Conservation (phyloP, 2,329 filamentous ascomycete species). For the Teratosphaeria viscida region DNA sequence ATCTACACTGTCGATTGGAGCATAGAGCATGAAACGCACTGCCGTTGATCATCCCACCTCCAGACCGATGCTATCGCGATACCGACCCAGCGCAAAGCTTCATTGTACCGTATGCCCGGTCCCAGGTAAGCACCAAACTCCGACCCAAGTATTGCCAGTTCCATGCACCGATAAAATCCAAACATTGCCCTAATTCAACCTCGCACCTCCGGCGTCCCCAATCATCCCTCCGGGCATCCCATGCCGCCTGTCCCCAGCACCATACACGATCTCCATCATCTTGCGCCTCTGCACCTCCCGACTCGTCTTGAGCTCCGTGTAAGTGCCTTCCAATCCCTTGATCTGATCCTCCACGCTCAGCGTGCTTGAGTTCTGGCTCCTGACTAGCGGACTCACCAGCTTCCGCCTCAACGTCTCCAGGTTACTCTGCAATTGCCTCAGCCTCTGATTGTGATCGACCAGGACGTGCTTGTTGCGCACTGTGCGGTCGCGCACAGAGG, state of each 20-base stretch:
- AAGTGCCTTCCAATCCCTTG: slow-evolving; percentile 66
- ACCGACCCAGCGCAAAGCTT: background rate
- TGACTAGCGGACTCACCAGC: slow-evolving; percentile 72
- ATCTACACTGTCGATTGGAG: background rate
- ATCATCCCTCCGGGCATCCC: slow-evolving; percentile 2
- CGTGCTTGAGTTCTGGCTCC: slow-evolving; percentile 56
- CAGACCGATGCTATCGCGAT: background rate
- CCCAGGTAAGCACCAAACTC: background rate
- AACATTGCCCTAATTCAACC: background rate
- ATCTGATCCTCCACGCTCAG: slow-evolving; percentile 79
- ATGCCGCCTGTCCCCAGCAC: slow-evolving; percentile 16
- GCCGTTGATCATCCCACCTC: background rate
- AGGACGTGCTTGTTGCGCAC: slow-evolving; percentile 79
- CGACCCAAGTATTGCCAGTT: background rate
- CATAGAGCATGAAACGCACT: background rate
- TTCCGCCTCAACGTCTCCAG: slow-evolving; percentile 76
- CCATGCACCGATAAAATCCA: background rate
- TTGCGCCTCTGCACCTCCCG: slow-evolving; percentile 54
- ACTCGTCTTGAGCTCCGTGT: slow-evolving; percentile 64
- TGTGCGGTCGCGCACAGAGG: slow-evolving; percentile 69
- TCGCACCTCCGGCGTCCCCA: background rate
- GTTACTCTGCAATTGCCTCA: slow-evolving; percentile 75
- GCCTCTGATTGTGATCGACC: slow-evolving; percentile 73
- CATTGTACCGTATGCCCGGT: background rate
- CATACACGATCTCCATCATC: slow-evolving; percentile 26